Evolutionary conservation across 1,284 basidiomycete species (phyloP), one percentile per base, ranked within the genome.

Genomic region (Moesziomyces parantarcticus): DNA sequence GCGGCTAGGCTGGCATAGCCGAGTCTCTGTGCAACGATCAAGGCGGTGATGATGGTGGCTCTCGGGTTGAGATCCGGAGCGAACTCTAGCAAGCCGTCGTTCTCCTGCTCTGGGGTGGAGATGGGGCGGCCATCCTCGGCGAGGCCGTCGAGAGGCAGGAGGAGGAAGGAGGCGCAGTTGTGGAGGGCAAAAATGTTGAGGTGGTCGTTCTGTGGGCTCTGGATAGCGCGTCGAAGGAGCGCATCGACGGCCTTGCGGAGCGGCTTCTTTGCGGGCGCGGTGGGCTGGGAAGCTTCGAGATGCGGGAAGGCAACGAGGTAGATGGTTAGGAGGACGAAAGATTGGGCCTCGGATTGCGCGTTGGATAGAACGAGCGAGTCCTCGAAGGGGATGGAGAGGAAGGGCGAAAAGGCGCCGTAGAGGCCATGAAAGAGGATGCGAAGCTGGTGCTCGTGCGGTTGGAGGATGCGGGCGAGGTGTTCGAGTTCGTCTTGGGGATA

Each of bases 131-230:
- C 9, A 9, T 63, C 41, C 3, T 59, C 50, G 13, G 56, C 69
- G 21, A 73, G 43, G 3, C 64, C 69, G 18, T 73, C 69, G 16
- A 67, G 57, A 6, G 69, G 69, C 23, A 61, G 32, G 10, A 73
- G 69, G 40, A 73, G 32, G 22, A 67, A 57, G 22, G 64, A 53
- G 18, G 69, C 69, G 22, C 69, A 73, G 25, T 44, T 58, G 50
- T 73, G 60, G 25, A 73, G 29, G 1, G 69, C 69, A 39, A 67
- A 62, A 39, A 73, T 73, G 64, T 62, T 67, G 50, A 67, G 57
- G 20, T 63, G 52, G 41, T 73, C 69, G 46, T 39, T 67, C 23
- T 47, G 20, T 3, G 64, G 43, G 14, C 21, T 54, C 34, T 64
- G 69, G 20, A 73, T 50, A 13, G 64, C 56, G 9, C 69, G 59